Percentiles rank a stretch among this genome's conserved stretches.
These are phyloP conservation scores for Phialophora macrospora DNA, from an alignment of 2,329 filamentous ascomycete species.

Conservation along the genomic window DNA sequence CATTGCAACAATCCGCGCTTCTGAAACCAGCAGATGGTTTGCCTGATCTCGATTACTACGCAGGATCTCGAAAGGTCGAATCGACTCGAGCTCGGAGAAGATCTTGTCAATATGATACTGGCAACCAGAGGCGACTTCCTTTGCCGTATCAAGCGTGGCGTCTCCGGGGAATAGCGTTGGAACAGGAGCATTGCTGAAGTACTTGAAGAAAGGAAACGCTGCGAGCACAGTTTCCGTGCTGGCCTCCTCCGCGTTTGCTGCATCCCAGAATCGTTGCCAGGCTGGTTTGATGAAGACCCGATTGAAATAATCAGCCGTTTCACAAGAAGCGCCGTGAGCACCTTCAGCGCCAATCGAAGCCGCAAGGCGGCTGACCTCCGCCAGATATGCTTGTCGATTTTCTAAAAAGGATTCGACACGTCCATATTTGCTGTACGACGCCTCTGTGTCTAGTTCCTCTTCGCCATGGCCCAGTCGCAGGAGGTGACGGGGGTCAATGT, in stretches of 20 bases:
- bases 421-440: constrained; percentile 90
- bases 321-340: constrained; percentile 93
- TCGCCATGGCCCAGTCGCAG: constrained; percentile 92
- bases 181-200: constrained; percentile 79
- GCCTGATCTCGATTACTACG: constrained; percentile 87
- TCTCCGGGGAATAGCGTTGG: constrained; percentile 78
- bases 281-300: constrained; percentile 85
- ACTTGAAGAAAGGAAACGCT: constrained; percentile 84
- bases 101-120: constrained; percentile 87
- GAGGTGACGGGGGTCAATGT: constrained; percentile 94
- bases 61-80: constrained; percentile 92
- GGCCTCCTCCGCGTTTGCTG: constrained; percentile 60
- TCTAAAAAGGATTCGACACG: constrained; percentile 94
- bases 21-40: constrained; percentile 92
- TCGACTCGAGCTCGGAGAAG: constrained; percentile 89
- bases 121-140: constrained; percentile 82
- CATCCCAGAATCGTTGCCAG: constrained; percentile 83
- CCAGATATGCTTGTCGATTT: constrained; percentile 76
- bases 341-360: constrained; percentile 83
- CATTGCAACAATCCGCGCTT: constrained; percentile 98
- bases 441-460: constrained; percentile 85
- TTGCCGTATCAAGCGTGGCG: constrained; percentile 66
- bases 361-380: constrained; percentile 84
- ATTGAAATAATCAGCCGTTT: constrained; percentile 97
- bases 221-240: constrained; percentile 67